Base-by-base conservation (phyloP, 805 yeast genomes). In the Lachancea meyersii region DNA sequence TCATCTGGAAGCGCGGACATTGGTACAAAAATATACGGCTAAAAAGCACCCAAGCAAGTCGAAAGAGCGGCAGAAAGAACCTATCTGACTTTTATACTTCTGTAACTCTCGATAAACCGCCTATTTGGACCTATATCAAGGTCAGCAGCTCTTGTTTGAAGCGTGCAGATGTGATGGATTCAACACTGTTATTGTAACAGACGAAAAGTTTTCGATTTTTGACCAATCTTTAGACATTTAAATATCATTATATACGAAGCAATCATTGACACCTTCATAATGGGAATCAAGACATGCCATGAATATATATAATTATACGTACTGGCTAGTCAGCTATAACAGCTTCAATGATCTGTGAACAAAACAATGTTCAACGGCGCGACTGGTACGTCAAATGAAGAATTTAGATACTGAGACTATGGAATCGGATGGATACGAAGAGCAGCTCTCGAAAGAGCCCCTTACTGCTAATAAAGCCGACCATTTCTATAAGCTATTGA, bases 1-100 rank as follows among this genome's bases (percentile, higher is more conserved):
- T 85, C 87, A 20, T 73, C 72, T 23, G 93, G 82, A 47, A 86
- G 50, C 6, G 60, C 60, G n/a, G 70, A 63, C 72, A 69, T 69
- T 1, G 28, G 18, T 21, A 16, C 35, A 21, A 30, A 11, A n/a
- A 17, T 22, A 26, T 16, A 36, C 31, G 14, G 30, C 38, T 22
- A 36, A 11, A 10, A 11, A 17, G n/a, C 20, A 7, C 22, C 17
- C 14, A 37, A 27, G n/a, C 13, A 23, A 22, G 7, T 13, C 20
- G 23, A 16, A 24, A 37, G 10, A n/a, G n/a, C n/a, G n/a, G n/a
- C n/a, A n/a, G n/a, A n/a, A 31, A 31, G 14, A 16, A 31, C 4
- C 20, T 16, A 16, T 19, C 16, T 6, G 5, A 14, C 11, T 10
- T 6, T 6, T 11, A 4, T 18, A 30, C 18, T 17, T 4, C 14